Conservation (phyloP, 73 alveolate genomes). For the Paramecium sexaurelia region DNA sequence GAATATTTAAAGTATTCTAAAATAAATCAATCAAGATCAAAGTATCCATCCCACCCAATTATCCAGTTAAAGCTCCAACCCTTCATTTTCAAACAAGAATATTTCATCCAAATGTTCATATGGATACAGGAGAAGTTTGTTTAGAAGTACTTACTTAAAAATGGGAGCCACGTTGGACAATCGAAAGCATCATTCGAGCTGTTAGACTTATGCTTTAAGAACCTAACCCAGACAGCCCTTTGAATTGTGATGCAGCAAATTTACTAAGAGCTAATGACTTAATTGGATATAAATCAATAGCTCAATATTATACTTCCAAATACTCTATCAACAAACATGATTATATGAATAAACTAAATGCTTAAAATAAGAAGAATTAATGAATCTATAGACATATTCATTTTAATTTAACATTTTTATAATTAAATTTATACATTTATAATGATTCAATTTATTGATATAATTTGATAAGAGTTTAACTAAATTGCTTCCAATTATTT, state of each 20-base stretch:
- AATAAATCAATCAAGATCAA: slow-evolving; percentile 24
- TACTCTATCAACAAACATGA: slow-evolving; percentile 70
- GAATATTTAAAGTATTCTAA: slow-evolving; percentile 12
- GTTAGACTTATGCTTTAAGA: slow-evolving; percentile 81
- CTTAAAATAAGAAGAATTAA: background rate
- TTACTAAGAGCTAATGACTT: slow-evolving; percentile 88
- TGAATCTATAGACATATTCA: background rate
- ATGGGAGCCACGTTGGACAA: slow-evolving; percentile 98
- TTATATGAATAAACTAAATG: background rate
- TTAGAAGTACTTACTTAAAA: slow-evolving; percentile 90
- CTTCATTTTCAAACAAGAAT: slow-evolving; percentile 87
- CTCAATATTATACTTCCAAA: slow-evolving; percentile 87
- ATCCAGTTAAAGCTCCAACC: slow-evolving; percentile 94
- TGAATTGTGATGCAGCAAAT: slow-evolving; percentile 97
- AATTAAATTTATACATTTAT: no score
- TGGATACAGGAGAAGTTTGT: slow-evolving; percentile 92
- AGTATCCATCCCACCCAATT: slow-evolving; percentile 78
- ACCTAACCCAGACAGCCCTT: slow-evolving; percentile 98
- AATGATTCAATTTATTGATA: no score
- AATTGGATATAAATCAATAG: slow-evolving; percentile 86
- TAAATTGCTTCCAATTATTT: no score
- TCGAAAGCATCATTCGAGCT: slow-evolving; percentile 95
- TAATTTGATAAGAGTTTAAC: no score
- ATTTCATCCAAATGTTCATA: slow-evolving; percentile 97
- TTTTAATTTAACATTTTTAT: background rate